Conservation (phyloP, 768 basidiomycete genomes). For the Hygrophorus pudorinus region DNA sequence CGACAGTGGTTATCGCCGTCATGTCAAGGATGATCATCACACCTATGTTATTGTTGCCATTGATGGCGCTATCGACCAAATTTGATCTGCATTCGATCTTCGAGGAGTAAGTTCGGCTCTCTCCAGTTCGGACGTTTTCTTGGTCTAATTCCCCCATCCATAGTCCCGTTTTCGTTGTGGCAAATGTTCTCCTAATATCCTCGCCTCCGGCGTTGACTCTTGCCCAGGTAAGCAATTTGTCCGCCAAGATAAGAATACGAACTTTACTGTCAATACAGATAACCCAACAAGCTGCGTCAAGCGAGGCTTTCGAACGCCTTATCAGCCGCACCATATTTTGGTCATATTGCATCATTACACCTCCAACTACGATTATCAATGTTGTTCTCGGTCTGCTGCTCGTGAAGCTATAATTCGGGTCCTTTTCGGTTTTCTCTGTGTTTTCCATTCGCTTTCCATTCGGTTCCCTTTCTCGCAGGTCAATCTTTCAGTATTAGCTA, state of each 20-base stretch:
- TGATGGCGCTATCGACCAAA: slow-evolving; percentile 55
- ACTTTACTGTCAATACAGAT: slow-evolving; percentile 33
- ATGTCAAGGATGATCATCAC: slow-evolving; percentile 80
- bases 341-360: slow-evolving; percentile 84
- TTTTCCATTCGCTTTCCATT: too few relatives aligned
- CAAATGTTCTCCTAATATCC: slow-evolving; percentile 72
- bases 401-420: slow-evolving; percentile 34
- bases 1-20: slow-evolving; percentile 79
- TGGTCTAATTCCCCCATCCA: slow-evolving; percentile 1
- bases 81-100: slow-evolving; percentile 54
- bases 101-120: slow-evolving; percentile 51
- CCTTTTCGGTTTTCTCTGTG: too few relatives aligned
- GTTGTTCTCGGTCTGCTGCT: slow-evolving; percentile 67
- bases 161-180: slow-evolving; percentile 82
- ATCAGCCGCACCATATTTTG: slow-evolving; percentile 90
- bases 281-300: slow-evolving; percentile 64
- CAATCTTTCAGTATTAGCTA: too few relatives aligned
- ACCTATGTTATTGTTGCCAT: slow-evolving; percentile 67
- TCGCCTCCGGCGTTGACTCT: slow-evolving; percentile 64
- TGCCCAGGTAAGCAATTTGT: slow-evolving; percentile 36
- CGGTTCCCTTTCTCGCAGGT: too few relatives aligned
- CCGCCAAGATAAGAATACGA: background rate
- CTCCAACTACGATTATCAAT: slow-evolving; percentile 69
- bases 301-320: slow-evolving; percentile 85
- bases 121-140: slow-evolving; percentile 6